Evolutionary conservation across 768 basidiomycete genomes (phyloP).

Genomic region (Crepidotus variabilis): DNA sequence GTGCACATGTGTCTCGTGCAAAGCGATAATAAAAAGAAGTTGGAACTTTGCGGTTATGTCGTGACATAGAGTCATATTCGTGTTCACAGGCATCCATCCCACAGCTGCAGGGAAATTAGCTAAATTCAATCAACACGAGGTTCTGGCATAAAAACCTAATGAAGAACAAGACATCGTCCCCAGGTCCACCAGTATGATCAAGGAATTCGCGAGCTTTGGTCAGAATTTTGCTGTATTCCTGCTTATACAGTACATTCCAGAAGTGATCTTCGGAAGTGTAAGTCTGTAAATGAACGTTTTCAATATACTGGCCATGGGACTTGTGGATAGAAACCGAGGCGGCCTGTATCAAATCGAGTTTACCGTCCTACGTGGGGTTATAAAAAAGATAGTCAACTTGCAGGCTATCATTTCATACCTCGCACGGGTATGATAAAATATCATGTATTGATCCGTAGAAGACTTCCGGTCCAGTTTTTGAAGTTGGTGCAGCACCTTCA

Average conservation of each 20-base stretch:
- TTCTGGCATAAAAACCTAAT: slow-evolving; percentile 58
- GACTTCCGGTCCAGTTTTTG: slow-evolving; percentile 50
- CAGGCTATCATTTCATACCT: slow-evolving; percentile 40
- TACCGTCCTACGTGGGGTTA: slow-evolving; percentile 61
- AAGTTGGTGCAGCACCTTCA: slow-evolving; percentile 32
- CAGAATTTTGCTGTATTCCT: slow-evolving; percentile 59
- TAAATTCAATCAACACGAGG: not conserved
- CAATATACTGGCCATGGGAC: slow-evolving; percentile 82
- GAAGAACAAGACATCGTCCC: slow-evolving; percentile 74
- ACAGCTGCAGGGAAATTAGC: slow-evolving; percentile 45
- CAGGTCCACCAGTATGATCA: slow-evolving; percentile 56
- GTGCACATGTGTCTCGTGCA: slow-evolving; percentile 59
- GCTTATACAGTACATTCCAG: slow-evolving; percentile 67
- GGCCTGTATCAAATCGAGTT: slow-evolving; percentile 72
- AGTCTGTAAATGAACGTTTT: slow-evolving; percentile 79
- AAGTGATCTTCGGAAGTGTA: slow-evolving; percentile 75
- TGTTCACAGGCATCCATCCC: slow-evolving; percentile 96
- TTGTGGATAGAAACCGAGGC: slow-evolving; percentile 81
- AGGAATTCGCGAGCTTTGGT: slow-evolving; percentile 70
- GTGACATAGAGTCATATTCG: slow-evolving; percentile 86
- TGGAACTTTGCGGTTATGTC: slow-evolving; percentile 89
- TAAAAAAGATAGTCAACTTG: not conserved
- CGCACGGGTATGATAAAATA: slow-evolving; percentile 88
- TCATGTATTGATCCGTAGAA: slow-evolving; percentile 97
- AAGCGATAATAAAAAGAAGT: slow-evolving; percentile 83